A percentile compares a stretch with the other conserved stretches of the same genome.
Conservation (phyloP, 2,329 filamentous ascomycete genomes). For the Rhynchosporium agropyri region DNA sequence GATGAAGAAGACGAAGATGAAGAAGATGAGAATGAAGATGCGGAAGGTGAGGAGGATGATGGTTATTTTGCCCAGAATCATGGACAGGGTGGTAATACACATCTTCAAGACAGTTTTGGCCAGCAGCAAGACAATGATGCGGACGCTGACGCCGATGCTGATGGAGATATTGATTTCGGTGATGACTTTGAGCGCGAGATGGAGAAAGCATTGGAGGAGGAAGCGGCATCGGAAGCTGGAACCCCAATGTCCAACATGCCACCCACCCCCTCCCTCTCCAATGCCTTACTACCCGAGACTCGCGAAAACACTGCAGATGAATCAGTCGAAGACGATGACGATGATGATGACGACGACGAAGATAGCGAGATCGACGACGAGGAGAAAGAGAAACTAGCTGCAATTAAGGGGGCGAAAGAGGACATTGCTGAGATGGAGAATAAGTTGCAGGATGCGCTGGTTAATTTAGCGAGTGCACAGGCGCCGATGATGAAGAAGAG, state of each 20-base stretch:
- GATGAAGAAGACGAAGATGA: slow-evolving; percentile 44
- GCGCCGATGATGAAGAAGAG: slow-evolving; percentile 54
- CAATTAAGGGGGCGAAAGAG: slow-evolving; percentile 51
- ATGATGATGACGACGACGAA: slow-evolving; percentile 46
- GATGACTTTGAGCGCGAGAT: slow-evolving; percentile 17
- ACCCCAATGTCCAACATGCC: slow-evolving; percentile 41
- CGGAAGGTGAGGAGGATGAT: slow-evolving; percentile 46
- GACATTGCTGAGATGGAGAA: slow-evolving; percentile 58
- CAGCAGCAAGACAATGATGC: slow-evolving; percentile 44
- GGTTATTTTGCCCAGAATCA: slow-evolving; percentile 40
- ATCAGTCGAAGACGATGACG: slow-evolving; percentile 49
- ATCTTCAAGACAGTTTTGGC: slow-evolving; percentile 42
- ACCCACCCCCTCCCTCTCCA: slow-evolving; percentile 30
- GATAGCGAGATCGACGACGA: slow-evolving; percentile 53
- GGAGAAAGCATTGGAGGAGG: slow-evolving; percentile 5
- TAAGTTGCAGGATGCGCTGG: slow-evolving; percentile 49
- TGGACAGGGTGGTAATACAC: slow-evolving; percentile 39
- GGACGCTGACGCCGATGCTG: slow-evolving; percentile 39
- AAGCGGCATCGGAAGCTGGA: slow-evolving; percentile 6
- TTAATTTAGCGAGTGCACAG: slow-evolving; percentile 47
- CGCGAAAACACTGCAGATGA: slow-evolving; percentile 45
- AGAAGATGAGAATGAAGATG: slow-evolving; percentile 46
- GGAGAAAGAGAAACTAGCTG: slow-evolving; percentile 50
- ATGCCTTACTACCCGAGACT: slow-evolving; percentile 27
- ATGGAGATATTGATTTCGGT: slow-evolving; percentile 25